These are phyloP conservation scores for Colletotrichum echinochloae DNA, from an alignment of 2,329 filamentous ascomycete species.

Conservation along the genomic window DNA sequence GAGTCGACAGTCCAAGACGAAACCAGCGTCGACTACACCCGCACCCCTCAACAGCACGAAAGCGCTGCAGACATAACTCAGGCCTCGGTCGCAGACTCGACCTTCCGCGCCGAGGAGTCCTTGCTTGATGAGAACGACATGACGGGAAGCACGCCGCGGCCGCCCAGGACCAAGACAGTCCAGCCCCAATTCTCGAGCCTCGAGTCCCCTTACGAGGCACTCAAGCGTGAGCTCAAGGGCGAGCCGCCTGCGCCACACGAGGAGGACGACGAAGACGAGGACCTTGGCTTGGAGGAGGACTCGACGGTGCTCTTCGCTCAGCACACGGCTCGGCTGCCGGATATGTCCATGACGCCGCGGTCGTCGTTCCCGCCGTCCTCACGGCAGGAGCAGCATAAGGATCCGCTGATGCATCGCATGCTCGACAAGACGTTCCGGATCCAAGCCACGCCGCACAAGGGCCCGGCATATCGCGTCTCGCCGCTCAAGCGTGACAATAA, in stretches of 20 bases:
- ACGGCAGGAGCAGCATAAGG: constrained; percentile 66
- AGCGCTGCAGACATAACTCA: constrained; percentile 54
- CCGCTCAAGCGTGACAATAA: constrained; percentile 55
- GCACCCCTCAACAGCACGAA: constrained; percentile 47
- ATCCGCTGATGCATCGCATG: constrained; percentile 89
- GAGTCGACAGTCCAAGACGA: constrained; percentile 69
- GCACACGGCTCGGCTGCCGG: constrained; percentile 66
- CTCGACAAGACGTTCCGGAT: constrained; percentile 96
- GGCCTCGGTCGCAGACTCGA: constrained; percentile 51
- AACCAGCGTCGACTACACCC: constrained; percentile 55
- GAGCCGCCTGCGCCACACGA: constrained; percentile 49
- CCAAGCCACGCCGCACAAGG: constrained; percentile 87
- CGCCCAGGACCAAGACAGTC: constrained; percentile 62
- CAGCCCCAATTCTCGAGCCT: constrained; percentile 71
- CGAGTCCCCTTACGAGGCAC: constrained; percentile 80
- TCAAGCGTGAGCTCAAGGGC: constrained; percentile 74
- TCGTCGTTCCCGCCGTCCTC: constrained; percentile 46
- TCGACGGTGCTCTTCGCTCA: constrained; percentile 64
- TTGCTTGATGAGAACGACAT: constrained; percentile 74
- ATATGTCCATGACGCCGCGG: constrained; percentile 73
- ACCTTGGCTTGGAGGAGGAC: constrained; percentile 56
- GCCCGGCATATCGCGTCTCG: constrained; percentile 55
- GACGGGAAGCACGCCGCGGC: constrained; percentile 76
- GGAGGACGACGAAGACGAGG: constrained; percentile 51
- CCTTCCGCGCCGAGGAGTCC: constrained; percentile 68